These are phyloP conservation scores for Fusarium phyllophilum DNA, from an alignment of 2,329 filamentous ascomycete genomes.

Conservation along the genomic window DNA sequence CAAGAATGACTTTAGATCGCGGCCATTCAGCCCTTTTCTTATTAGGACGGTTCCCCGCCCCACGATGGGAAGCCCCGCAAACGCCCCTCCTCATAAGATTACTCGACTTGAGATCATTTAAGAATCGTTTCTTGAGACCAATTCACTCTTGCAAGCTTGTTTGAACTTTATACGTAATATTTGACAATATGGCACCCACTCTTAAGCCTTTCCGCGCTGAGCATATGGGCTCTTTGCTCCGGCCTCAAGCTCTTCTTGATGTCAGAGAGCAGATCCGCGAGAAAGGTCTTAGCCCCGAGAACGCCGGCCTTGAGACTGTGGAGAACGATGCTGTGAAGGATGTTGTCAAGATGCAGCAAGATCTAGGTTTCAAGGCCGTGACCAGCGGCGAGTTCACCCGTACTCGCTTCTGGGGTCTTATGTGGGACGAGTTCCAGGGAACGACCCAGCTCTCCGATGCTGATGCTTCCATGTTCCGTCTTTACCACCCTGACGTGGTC, in stretches of 20 bases:
- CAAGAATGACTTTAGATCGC: constrained; percentile 15
- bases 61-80: constrained; percentile 28
- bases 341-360: constrained; percentile 74
- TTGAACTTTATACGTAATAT: neutral
- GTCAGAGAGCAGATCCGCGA: constrained; percentile 47
- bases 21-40: constrained; percentile 14
- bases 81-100: constrained; percentile 21
- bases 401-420: constrained; percentile 58
- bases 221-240: constrained; percentile 78
- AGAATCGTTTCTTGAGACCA: neutral
- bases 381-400: constrained; percentile 77
- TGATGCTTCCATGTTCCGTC: constrained; percentile 61
- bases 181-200: constrained; percentile 23
- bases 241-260: constrained; percentile 62
- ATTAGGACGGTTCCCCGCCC: constrained; percentile 16
- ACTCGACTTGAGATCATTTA: neutral
- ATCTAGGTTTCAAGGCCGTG: constrained; percentile 72
- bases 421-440: constrained; percentile 65
- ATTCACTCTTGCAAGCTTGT: neutral
- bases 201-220: constrained; percentile 75
- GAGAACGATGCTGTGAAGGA: constrained; percentile 65
- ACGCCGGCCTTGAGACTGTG: constrained; percentile 64
- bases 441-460: constrained; percentile 60
- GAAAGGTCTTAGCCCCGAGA: constrained; percentile 57
- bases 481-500: constrained; percentile 66